Evolutionary conservation across 805 yeast genomes (phyloP), one percentile per base, ranked within the genome.

Genomic region (Maudiozyma barnettii): DNA sequence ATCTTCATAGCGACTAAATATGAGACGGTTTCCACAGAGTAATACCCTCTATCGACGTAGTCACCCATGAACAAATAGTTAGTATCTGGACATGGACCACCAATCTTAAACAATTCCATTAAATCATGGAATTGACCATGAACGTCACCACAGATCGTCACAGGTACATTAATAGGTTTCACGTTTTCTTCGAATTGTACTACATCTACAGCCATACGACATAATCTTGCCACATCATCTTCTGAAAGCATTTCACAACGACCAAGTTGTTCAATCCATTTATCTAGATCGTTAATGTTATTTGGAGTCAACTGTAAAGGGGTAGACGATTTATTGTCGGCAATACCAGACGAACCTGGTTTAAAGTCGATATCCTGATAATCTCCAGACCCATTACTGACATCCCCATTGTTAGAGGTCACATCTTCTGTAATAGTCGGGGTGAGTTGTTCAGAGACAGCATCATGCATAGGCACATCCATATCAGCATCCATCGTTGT

Each of bases 91-190:
- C 91, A 84, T 43, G 90, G 90, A 14, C 96, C 96, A 39, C 96
- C 96, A 59, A 89, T 89, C 60, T 87, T 86, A 68, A 89, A 90
- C 49, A 89, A 72, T 66, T 89, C 96, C 82, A 88, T 84, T 64
- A 89, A 73, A 71, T 89, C 97, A 64, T 90, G 96, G 65, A 89
- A 90, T 67, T 89, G 97, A 38, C 97, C 97, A 64, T 89, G 97
- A 46, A 89, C 91, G 67, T 89, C 97, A 55, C 97, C 97, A 72
- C 97, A 91, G 54, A 90, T 89, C 18, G 98, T 91, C 33, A 93
- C 98, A 5, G 99, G 99, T 8, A 89, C 91, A 52, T 79, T 80
- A 42, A 91, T 96, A 1, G 96, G 96, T 69, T 91, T 96, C 44
- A 91, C 96, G 63, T 93, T 91, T 57, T 86, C 90, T 70, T 90